Evolutionary conservation across 2,329 filamentous ascomycete genomes (phyloP).

Genomic region (Aschersonia sp.): DNA sequence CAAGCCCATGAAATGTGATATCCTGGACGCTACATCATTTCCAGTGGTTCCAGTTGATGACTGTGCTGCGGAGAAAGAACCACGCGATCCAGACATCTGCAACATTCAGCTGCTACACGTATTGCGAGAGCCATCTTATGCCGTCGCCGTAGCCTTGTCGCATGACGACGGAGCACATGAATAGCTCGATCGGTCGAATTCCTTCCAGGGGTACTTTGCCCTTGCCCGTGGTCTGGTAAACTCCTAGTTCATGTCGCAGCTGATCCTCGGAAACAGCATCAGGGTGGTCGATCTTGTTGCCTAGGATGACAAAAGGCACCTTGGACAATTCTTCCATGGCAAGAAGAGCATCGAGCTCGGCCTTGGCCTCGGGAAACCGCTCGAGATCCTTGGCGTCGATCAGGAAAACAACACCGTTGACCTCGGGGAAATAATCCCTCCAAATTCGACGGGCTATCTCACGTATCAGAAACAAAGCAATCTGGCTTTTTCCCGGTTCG

Average conservation of each 20-base stretch:
- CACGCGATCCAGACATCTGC: too few relatives aligned
- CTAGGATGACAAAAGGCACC: constrained; percentile 89
- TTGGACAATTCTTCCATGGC: constrained; percentile 94
- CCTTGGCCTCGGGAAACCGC: constrained; percentile 86
- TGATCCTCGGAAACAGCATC: constrained; percentile 93
- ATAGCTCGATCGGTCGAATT: constrained; percentile 89
- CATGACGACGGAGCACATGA: constrained; percentile 99
- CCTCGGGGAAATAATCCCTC: constrained; percentile 96
- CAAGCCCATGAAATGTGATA: too few relatives aligned
- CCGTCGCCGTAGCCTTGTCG: constrained; percentile 87
- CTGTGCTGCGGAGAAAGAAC: too few relatives aligned
- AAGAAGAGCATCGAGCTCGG: constrained; percentile 87
- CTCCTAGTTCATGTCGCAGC: constrained; percentile 75
- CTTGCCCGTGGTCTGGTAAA: constrained; percentile 95
- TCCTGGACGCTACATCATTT: too few relatives aligned
- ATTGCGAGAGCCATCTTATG: constrained; percentile 86
- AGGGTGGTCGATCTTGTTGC: constrained; percentile 99
- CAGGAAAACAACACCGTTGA: constrained; percentile 92
- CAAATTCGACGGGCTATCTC: constrained; percentile 68
- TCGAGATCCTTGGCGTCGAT: constrained; percentile 97
- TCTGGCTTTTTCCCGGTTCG: background rate
- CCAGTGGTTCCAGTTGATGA: too few relatives aligned
- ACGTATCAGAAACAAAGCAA: background rate
- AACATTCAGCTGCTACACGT: constrained; percentile 42
- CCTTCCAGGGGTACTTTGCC: constrained; percentile 86